A percentile compares a stretch with the other conserved stretches of the same genome.
Evolutionary conservation across 129 eudicot species (phyloP).

Genomic region (Daucus carota): DH1_v3.0 NC_030383.2:10689501-10690000

Average conservation of each 20-base stretch:
- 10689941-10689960: conserved; percentile 26
- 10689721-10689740: conserved; percentile 25
- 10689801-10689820: conserved; percentile 21
- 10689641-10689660: conserved; percentile 12
- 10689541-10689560: background rate
- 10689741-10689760: conserved; percentile 28
- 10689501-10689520: background rate
- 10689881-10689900: conserved; percentile 24
- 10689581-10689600: background rate
- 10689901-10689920: conserved; percentile 22
- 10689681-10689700: conserved; percentile 13
- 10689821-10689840: conserved; percentile 17
- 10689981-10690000: conserved; percentile 22
- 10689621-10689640: conserved; percentile 2
- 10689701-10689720: conserved; percentile 19
- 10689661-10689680: conserved; percentile 10
- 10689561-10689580: background rate
- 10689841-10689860: conserved; percentile 23
- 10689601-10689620: conserved; percentile 8
- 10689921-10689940: conserved; percentile 24
- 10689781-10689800: conserved; percentile 20
- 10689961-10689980: conserved; percentile 27
- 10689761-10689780: conserved; percentile 18
- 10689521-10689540: background rate
- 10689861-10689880: conserved; percentile 24